phyloP scores from a whole-genome alignment of 2,329 filamentous ascomycete species.

The Sclerotiophoma versabilis region DNA sequence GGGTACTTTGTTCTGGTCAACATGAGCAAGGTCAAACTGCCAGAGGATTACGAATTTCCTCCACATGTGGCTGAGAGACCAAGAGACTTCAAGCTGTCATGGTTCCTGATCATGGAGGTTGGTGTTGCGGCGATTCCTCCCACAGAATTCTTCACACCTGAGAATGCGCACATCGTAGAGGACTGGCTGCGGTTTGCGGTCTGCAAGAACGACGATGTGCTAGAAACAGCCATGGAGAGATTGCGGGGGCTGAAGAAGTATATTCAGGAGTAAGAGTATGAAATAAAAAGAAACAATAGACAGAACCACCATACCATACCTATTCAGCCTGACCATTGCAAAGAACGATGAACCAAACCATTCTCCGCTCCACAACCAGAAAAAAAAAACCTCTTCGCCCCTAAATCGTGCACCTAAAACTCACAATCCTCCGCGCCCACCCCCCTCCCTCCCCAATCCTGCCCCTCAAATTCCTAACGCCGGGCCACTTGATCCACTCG shows the following conservation, averaged over 20 bases:
- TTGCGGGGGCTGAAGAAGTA: constrained; percentile 59
- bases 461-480: constrained; percentile 6
- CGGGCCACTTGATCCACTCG: constrained; percentile 3
- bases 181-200: constrained; percentile 95
- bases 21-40: constrained; percentile 84
- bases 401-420: constrained; percentile 1
- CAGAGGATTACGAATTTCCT: constrained; percentile 85
- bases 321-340: too few species aligned
- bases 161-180: constrained; percentile 83
- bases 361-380: too few species aligned
- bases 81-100: constrained; percentile 91
- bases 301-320: not conserved
- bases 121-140: constrained; percentile 96
- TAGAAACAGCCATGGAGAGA: constrained; percentile 59
- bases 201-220: constrained; percentile 88
- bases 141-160: constrained; percentile 93
- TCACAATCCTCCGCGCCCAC: constrained; percentile 2
- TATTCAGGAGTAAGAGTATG: constrained; percentile 44
- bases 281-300: not conserved
- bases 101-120: constrained; percentile 97
- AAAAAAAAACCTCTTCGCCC: not conserved
- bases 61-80: constrained; percentile 84
- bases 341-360: too few species aligned
- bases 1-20: constrained; percentile 98
- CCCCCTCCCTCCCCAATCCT: not conserved